Evolutionary conservation across 2,329 filamentous ascomycete genomes (phyloP).

Genomic region (Rhexocercosporidium sp.): DNA sequence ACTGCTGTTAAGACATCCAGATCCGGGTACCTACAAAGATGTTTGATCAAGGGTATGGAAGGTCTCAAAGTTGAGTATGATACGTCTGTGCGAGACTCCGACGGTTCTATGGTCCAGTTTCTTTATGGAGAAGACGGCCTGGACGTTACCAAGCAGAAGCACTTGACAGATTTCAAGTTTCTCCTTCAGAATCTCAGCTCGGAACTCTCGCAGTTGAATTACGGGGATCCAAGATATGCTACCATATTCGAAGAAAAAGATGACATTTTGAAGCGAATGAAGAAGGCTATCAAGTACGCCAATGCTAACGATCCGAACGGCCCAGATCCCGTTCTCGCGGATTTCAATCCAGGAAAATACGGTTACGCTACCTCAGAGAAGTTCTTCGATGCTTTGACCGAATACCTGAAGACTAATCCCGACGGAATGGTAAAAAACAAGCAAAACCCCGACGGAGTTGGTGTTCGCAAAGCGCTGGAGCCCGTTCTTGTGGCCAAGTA

Average conservation of each 20-base stretch:
- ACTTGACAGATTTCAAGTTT: slow-evolving; percentile 89
- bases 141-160: slow-evolving; percentile 92
- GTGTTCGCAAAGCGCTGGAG: slow-evolving; percentile 57
- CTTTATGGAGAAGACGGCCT: slow-evolving; percentile 96
- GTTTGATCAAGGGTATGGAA: slow-evolving; percentile 98
- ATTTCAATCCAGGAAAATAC: slow-evolving; percentile 76
- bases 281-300: slow-evolving; percentile 77
- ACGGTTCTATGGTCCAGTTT: slow-evolving; percentile 93
- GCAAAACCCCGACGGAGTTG: slow-evolving; percentile 43
- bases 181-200: slow-evolving; percentile 84
- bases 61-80: slow-evolving; percentile 92
- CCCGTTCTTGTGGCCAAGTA: slow-evolving; percentile 91
- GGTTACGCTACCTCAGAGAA: slow-evolving; percentile 89
- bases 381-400: slow-evolving; percentile 74
- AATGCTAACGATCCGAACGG: slow-evolving; percentile 59
- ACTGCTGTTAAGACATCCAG: slow-evolving; percentile 98
- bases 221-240: slow-evolving; percentile 59
- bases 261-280: slow-evolving; percentile 71
- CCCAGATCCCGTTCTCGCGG: slow-evolving; percentile 73
- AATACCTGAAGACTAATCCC: slow-evolving; percentile 80
- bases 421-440: slow-evolving; percentile 62
- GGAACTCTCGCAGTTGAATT: slow-evolving; percentile 76
- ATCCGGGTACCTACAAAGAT: slow-evolving; percentile 94
- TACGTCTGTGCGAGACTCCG: slow-evolving; percentile 89
- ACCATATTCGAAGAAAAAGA: slow-evolving; percentile 69